phyloP scores from a whole-genome alignment of 129 eudicot species.

The Helianthus tuberosus region DNA sequence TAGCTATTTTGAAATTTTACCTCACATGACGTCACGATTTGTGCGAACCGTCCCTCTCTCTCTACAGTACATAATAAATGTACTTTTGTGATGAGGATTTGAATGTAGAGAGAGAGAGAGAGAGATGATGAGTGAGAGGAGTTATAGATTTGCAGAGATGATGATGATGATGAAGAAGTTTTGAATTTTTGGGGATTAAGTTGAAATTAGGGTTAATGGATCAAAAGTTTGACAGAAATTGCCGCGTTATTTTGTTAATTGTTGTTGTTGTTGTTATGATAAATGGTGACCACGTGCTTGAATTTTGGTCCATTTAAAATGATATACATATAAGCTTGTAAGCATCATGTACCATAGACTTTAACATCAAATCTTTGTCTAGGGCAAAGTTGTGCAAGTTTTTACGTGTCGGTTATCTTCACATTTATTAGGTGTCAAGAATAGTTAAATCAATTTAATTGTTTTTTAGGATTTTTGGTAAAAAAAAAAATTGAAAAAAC shows the following conservation, averaged over 20 bases:
- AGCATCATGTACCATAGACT: no score
- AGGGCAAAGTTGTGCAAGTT: no score
- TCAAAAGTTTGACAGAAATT: conserved; percentile 32
- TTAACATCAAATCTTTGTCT: no score
- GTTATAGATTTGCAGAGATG: conserved; percentile 30
- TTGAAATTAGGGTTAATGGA: conserved; percentile 21
- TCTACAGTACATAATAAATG: conserved; percentile 24
- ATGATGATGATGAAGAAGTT: conserved; percentile 9
- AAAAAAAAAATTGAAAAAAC: no score
- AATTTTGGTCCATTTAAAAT: conserved; percentile 12
- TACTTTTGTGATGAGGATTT: conserved; percentile 23
- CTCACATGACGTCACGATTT: conserved; percentile 19
- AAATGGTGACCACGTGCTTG: background rate
- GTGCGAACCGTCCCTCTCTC: conserved; percentile 26
- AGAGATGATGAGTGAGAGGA: conserved; percentile 18
- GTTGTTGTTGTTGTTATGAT: conserved; percentile 19
- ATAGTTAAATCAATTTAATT: no score
- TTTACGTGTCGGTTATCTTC: no score
- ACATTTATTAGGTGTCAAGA: no score
- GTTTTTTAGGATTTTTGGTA: no score
- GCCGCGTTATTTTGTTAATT: conserved; percentile 26
- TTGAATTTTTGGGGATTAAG: background rate
- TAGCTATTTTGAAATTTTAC: conserved; percentile 16
- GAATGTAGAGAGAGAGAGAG: conserved; percentile 25
- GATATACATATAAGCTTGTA: no score